phyloP scores from a whole-genome alignment of 1,284 basidiomycete species.

The Fomes fomentarius region DNA sequence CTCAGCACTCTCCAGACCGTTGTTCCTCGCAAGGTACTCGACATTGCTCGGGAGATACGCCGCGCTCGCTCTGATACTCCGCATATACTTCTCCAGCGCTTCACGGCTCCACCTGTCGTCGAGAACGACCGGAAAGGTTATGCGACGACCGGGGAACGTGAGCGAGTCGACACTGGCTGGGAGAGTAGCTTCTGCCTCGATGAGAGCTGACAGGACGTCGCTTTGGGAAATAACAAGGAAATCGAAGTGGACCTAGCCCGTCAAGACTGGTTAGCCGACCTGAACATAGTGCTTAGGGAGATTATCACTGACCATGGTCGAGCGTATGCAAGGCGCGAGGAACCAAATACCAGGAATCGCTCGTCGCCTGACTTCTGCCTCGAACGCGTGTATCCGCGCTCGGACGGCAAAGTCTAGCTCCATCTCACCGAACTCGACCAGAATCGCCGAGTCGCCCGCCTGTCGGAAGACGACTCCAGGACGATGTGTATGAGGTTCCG shows the following conservation, averaged over 20 bases:
- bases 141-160: slow-evolving; percentile 52
- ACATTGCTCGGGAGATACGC: slow-evolving; percentile 73
- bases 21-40: slow-evolving; percentile 67
- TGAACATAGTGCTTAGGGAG: not conserved
- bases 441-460: slow-evolving; percentile 60
- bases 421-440: slow-evolving; percentile 62
- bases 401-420: slow-evolving; percentile 51
- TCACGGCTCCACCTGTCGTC: slow-evolving; percentile 63
- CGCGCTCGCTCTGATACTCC: slow-evolving; percentile 55
- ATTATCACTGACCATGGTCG: slow-evolving; percentile 48
- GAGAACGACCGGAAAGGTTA: slow-evolving; percentile 65
- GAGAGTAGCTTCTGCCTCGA: slow-evolving; percentile 41
- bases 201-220: slow-evolving; percentile 43
- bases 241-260: slow-evolving; percentile 60
- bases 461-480: slow-evolving; percentile 48
- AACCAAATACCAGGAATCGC: slow-evolving; percentile 42
- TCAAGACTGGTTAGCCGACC: not conserved
- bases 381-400: slow-evolving; percentile 59
- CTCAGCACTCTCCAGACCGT: slow-evolving; percentile 52
- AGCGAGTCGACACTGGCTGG: slow-evolving; percentile 44
- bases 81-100: slow-evolving; percentile 61
- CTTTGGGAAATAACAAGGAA: slow-evolving; percentile 42
- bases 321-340: slow-evolving; percentile 61
- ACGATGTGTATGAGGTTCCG: slow-evolving; percentile 13
- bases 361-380: slow-evolving; percentile 41